These are phyloP conservation scores for Grigorovia yakushimaensis DNA, from an alignment of 805 yeast genomes.

Conservation along the genomic window DNA sequence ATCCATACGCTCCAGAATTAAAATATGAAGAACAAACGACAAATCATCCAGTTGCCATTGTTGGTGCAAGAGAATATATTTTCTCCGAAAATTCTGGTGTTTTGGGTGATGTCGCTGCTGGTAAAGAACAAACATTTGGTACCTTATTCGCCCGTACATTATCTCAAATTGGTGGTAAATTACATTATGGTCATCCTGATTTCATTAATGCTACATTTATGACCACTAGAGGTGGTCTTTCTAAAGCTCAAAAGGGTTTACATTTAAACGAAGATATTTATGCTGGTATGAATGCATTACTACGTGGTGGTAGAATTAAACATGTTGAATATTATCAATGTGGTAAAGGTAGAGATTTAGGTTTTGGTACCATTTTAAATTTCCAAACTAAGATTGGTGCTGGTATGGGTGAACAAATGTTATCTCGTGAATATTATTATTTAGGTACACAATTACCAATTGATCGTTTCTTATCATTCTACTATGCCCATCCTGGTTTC, in stretches of 20 bases:
- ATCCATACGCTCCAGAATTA: slow-evolving; percentile 72
- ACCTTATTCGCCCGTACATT: slow-evolving; percentile 75
- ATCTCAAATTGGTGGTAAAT: slow-evolving; percentile 76
- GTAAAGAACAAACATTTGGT: slow-evolving; percentile 85
- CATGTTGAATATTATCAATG: slow-evolving; percentile 84
- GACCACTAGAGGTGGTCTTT: slow-evolving; percentile 83
- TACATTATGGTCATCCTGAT: slow-evolving; percentile 87
- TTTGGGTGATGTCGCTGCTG: slow-evolving; percentile 83
- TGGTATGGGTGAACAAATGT: slow-evolving; percentile 88
- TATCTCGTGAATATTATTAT: slow-evolving; percentile 75
- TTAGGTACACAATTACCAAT: slow-evolving; percentile 72
- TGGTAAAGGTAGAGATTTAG: slow-evolving; percentile 86
- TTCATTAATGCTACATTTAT: slow-evolving; percentile 64
- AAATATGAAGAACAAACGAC: slow-evolving; percentile 43
- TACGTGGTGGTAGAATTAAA: slow-evolving; percentile 81
- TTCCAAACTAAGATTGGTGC: slow-evolving; percentile 86
- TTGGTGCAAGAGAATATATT: slow-evolving; percentile 81
- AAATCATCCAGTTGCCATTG: slow-evolving; percentile 66
- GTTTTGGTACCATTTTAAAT: slow-evolving; percentile 77
- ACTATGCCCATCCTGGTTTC: slow-evolving; percentile 82
- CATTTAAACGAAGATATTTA: slow-evolving; percentile 83
- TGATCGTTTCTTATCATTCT: slow-evolving; percentile 73
- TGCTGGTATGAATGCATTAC: slow-evolving; percentile 77
- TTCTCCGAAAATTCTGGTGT: slow-evolving; percentile 82
- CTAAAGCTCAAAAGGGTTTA: slow-evolving; percentile 78